Evolutionary conservation across 768 basidiomycete species (phyloP), one percentile per base, ranked within the genome.

Genomic region (Suillus tomentosus): DNA sequence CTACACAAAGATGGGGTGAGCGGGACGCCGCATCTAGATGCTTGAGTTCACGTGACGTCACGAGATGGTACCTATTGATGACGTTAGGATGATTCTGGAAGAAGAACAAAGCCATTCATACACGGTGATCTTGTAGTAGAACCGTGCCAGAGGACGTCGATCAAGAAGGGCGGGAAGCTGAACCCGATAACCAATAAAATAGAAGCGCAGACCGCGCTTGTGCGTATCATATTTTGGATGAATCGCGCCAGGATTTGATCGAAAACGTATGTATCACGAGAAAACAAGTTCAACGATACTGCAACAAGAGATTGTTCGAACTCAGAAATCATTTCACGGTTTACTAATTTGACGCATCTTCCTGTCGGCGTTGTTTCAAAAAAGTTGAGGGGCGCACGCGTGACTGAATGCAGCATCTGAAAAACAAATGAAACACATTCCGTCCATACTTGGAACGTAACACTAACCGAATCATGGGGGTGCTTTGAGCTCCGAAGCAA

Each of bases 281-380:
- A 93, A 77, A 98, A 98, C 34, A 97, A 75, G 76, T 97, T 98
- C 60, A 98, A 73, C 0, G 61, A 96, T 90, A 10, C 94, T 92
- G 62, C 1, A 34, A 48, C 39, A 24, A 37, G 36, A 4, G 14
- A 24, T 27, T 7, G 56, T 17, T 54, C 2, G 8, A 10, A 11
- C 43, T 63, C 17, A 67, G 31, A n/a, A 36, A 1, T 39, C 19
- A 45, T 31, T 34, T 2, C 19, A n/a, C 7, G 3, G 19, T 11
- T 61, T 5, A 54, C 1, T 31, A 59, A 22, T 13, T 10, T 31
- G 40, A 65, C 81, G 58, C 68, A 90, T 90, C 90, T 84, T 67
- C 94, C 94, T 17, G 85, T 88, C 1, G 94, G 96, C 0, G 95
- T 97, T 61, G 83, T 77, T 74, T 97, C 96, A 73, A 97, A 99